Evolutionary conservation across 176 grass and related monocot species (phyloP).

Genomic region (bread wheat (Triticum aestivum)): DNA sequence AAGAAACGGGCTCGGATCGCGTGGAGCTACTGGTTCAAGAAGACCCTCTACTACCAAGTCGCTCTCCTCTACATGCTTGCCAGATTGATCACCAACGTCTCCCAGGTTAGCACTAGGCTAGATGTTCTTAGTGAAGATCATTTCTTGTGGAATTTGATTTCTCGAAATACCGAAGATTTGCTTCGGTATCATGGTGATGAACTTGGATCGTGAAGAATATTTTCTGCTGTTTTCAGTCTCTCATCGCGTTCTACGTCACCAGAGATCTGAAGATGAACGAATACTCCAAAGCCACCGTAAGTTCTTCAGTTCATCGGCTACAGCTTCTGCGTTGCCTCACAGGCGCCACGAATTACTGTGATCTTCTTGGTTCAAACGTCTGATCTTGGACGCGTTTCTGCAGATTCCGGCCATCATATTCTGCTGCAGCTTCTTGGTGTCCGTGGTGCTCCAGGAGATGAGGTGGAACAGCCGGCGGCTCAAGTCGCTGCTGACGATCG

Average conservation of each 20-base stretch:
- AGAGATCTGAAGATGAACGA: constrained; percentile 69
- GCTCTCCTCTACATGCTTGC: constrained; percentile 64
- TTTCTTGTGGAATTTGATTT: neutral
- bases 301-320: neutral
- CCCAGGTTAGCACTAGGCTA: constrained; percentile 41
- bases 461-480: constrained; percentile 59
- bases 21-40: constrained; percentile 79
- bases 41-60: constrained; percentile 70
- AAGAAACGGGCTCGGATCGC: constrained; percentile 50
- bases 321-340: neutral
- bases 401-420: constrained; percentile 75
- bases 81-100: constrained; percentile 67
- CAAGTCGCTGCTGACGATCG: constrained; percentile 53
- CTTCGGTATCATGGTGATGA: neutral
- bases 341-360: too few species aligned
- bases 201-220: too few species aligned
- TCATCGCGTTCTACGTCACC: constrained; percentile 69
- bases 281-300: constrained; percentile 65
- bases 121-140: neutral
- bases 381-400: neutral
- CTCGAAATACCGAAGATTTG: neutral
- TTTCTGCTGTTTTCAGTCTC: constrained; percentile 41
- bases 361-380: neutral
- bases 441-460: constrained; percentile 58
- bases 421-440: constrained; percentile 70